Percentiles rank a stretch among this genome's conserved stretches.
Conservation (phyloP, 2,329 filamentous ascomycete genomes). For the Penicillium aurantiogriseum region DNA sequence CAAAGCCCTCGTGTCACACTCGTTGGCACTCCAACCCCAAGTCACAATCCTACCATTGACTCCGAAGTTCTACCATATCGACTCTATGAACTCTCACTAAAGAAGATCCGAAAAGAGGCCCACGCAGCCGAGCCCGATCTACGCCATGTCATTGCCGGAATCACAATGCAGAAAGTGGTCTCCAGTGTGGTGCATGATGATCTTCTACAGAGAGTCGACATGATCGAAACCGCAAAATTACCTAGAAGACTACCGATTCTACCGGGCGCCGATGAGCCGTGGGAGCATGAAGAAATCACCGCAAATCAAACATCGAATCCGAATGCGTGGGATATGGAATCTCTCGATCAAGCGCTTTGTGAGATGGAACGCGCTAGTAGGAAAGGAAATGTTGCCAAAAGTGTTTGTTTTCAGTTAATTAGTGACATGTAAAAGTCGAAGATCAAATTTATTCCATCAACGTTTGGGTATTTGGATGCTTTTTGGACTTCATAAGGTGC, state of each 20-base stretch:
- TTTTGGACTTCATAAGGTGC: background rate
- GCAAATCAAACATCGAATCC: background rate
- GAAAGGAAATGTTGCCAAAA: conserved; percentile 14
- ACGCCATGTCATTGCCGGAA: conserved; percentile 21
- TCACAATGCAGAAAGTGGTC: conserved; percentile 18
- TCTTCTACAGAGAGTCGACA: conserved; percentile 14
- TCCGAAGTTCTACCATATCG: conserved; percentile 24
- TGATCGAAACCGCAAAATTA: conserved; percentile 11
- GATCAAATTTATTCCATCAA: background rate
- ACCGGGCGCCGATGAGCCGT: conserved; percentile 13
- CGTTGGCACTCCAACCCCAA: background rate
- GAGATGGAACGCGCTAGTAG: conserved; percentile 17
- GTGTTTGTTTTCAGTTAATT: conserved; percentile 23
- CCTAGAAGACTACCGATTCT: conserved; percentile 8
- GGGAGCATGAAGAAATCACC: conserved; percentile 7
- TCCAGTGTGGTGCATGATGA: conserved; percentile 14
- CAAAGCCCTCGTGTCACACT: conserved; percentile 4
- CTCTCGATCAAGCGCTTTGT: conserved; percentile 16
- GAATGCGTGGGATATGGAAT: conserved; percentile 14
- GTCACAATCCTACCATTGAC: conserved; percentile 10
- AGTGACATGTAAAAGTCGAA: conserved; percentile 13
- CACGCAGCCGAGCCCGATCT: conserved; percentile 21
- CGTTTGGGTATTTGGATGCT: background rate
- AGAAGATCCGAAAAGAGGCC: conserved; percentile 25
- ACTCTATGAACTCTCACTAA: conserved; percentile 22